These are phyloP conservation scores for Anthracocystis walkeri DNA, from an alignment of 1,284 basidiomycete genomes.

Conservation along the genomic window DNA sequence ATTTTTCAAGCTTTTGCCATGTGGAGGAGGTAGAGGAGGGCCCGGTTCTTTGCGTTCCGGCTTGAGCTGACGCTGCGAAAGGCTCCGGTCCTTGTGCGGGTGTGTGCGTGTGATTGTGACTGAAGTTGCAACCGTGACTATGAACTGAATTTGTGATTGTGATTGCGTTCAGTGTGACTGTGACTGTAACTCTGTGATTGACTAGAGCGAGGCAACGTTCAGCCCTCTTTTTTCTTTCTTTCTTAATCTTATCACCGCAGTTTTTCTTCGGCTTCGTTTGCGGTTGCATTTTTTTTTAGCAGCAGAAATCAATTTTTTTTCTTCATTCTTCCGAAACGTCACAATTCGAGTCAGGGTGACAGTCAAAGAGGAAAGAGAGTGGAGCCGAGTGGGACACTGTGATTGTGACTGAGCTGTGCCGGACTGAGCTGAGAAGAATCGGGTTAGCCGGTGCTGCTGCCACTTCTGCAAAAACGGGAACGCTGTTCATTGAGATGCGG, in stretches of 20 bases:
- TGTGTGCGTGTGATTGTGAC: slow-evolving; percentile 4
- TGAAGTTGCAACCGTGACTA: not conserved
- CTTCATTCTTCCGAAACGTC: slow-evolving; percentile 1
- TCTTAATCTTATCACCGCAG: not conserved
- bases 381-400: not conserved
- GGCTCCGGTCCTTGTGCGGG: not conserved
- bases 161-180: not conserved
- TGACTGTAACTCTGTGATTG: slow-evolving; percentile 7
- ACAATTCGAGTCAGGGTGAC: slow-evolving; percentile 1
- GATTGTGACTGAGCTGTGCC: too few relatives aligned
- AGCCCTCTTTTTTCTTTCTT: not conserved
- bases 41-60: not conserved
- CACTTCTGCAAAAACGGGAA: not conserved
- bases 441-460: not conserved
- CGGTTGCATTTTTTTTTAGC: not conserved
- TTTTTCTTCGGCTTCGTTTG: slow-evolving; percentile 3
- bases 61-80: not conserved
- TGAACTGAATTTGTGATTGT: too few relatives aligned
- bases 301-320: not conserved
- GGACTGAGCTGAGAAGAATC: not conserved
- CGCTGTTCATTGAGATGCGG: not conserved
- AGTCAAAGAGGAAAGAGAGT: not conserved
- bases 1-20: slow-evolving; percentile 9
- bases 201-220: slow-evolving; percentile 4
- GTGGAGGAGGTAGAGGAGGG: not conserved